Base-by-base conservation (phyloP, 2,329 filamentous ascomycete species). In the Colletotrichum graminicola region DNA sequence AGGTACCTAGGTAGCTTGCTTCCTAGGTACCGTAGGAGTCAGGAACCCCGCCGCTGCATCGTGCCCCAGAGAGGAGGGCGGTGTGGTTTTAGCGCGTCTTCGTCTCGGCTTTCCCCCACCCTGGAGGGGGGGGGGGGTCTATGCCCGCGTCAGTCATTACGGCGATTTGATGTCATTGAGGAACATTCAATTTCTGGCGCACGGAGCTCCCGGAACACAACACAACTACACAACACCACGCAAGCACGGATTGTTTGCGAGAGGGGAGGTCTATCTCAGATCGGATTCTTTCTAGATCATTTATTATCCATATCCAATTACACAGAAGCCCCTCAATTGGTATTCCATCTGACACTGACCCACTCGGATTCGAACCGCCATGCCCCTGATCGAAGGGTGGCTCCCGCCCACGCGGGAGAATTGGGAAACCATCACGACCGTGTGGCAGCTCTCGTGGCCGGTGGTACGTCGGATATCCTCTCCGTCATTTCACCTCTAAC, bases 321-420 rank as follows among this genome's bases (percentile, higher is more conserved):
- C 26, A 29, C 21, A n/a, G 12, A 14, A 4, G 36, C 36, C 36
- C 10, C 11, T 39, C 36, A 12, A 14, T 39, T 39, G 36, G 11
- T 39, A 39, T 12, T 39, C 54, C 12, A 6, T 6, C 39, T 16
- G 16, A 12, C 23, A 14, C 49, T 47, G 26, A 41, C n/a, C 23
- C 16, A 45, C 43, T n/a, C 43, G 21, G 3, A 23, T 23, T 47
- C 21, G 57, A n/a, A 2, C 26, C 43, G 75, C 57, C 67, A 87
- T 87, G 83, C 81, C 85, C 14, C 77, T 89, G 60, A 76, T 89
- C 45, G 78, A 86, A 74, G 84, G 82, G 70, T 90, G 87, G 87
- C 80, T 89, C 73, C 90, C 90, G 21, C 87, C 88, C 1, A 88
- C 84, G 67, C 83, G 84, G 75, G 86, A 88, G 75, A 86, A 90